Base-by-base conservation (phyloP, 208 protist species). In the Acanthamoeba castellanii region DNA sequence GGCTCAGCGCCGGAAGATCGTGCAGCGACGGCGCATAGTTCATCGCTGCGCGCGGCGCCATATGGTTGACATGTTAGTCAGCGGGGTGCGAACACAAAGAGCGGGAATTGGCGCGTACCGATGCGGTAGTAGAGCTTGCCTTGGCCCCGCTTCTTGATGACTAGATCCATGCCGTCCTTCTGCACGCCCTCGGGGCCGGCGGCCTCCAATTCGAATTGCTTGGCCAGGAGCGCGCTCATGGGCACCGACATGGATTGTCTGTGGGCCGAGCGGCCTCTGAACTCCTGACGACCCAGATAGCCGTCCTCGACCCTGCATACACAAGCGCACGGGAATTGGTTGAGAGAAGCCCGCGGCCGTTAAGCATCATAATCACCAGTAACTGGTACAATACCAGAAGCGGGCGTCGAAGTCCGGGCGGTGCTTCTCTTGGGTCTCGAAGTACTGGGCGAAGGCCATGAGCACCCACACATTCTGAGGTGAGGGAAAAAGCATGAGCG, bases 391-490 rank as follows among this genome's bases (percentile, higher is more conserved):
- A 4, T 64, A 64, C 81, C 81, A 88, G 50, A 88, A 64, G 81
- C 50, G 81, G n/a, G 47, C 59, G 20, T 55, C 47, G 13, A 92
- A 76, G 87, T 92, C 59, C 8, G 87, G 87, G 1, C 27, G 32
- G 22, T 7, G 5, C 25, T 18, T 27, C 47, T 92, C 87, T 30
- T 55, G 34, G 14, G 87, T 37, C n/a, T 74, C 42, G 25, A 92
- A 92, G 87, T 92, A 92, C 13, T n/a, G 52, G 5, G 32, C 37
- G 25, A 92, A 92, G 30, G 87, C 87, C 42, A 47, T 18, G n/a
- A 92, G 87, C 32, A 92, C 87, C 87, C 87, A 92, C 42, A 92
- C 61, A 50, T 92, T 92, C 87, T 85, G 76, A 78, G 9, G 66
- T 9, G 25, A n/a, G 30, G 11, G n/a, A 37, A 20, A 9, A 74